These are phyloP conservation scores for Sphaerobolus stellatus DNA, from an alignment of 1,284 basidiomycete species.

Conservation along the genomic window DNA sequence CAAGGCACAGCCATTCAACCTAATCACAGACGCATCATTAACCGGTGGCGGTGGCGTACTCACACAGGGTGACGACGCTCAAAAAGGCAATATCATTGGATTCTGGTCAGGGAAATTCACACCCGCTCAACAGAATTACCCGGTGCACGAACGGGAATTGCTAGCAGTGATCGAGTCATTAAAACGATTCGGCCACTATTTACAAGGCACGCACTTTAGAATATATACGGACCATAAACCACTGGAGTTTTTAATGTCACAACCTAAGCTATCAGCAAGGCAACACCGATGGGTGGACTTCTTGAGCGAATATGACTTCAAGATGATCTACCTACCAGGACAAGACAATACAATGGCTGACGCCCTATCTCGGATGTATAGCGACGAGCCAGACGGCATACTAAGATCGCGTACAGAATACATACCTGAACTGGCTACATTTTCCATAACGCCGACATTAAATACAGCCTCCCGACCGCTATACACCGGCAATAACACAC, in stretches of 20 bases:
- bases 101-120: constrained; percentile 33
- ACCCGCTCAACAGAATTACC: constrained; percentile 32
- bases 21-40: constrained; percentile 24
- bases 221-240: constrained; percentile 36
- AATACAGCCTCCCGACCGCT: no score
- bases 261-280: constrained; percentile 30
- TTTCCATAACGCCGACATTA: no score
- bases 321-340: constrained; percentile 33
- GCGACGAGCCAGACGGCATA: constrained; percentile 11
- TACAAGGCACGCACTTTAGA: constrained; percentile 30
- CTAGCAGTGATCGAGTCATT: no score
- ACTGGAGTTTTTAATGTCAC: constrained; percentile 30
- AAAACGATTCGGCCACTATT: constrained; percentile 18
- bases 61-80: constrained; percentile 22
- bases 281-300: constrained; percentile 34
- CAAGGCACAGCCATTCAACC: no score
- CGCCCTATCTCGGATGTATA: constrained; percentile 18
- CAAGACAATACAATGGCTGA: constrained; percentile 7
- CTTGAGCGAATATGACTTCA: constrained; percentile 33
- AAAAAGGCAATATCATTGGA: constrained; percentile 19
- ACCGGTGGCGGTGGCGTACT: constrained; percentile 22
- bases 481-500: no score
- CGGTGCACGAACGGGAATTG: no score
- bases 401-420: constrained; percentile 13
- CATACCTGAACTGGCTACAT: no score